Conservation (phyloP, 139 green algal species). For the Deuterostichococcus epilithicus region DNA sequence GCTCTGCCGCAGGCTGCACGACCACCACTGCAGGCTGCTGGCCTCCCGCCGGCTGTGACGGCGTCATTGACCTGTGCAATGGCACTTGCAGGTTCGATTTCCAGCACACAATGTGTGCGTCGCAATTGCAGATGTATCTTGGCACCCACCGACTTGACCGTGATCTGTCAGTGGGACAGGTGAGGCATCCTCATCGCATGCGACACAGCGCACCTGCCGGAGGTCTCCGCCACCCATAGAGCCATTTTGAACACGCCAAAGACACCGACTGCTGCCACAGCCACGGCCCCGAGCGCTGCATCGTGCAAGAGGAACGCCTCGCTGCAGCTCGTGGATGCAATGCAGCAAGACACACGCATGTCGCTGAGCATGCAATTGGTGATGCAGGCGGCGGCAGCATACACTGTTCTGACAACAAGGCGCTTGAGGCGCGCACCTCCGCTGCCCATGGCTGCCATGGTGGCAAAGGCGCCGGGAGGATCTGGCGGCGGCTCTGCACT, state of each 20-base stretch:
- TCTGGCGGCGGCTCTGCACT: conserved; percentile 13
- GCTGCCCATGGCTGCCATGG: conserved; percentile 41
- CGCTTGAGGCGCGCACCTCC: conserved; percentile 39
- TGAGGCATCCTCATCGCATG: background rate
- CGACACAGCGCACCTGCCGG: conserved; percentile 15
- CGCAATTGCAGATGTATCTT: too few species aligned
- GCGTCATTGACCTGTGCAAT: background rate
- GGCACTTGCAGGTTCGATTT: too few species aligned
- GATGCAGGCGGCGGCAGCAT: too few species aligned
- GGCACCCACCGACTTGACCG: too few species aligned
- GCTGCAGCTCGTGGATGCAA: too few species aligned
- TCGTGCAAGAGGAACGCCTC: too few species aligned
- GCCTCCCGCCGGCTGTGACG: too few species aligned
- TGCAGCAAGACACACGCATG: too few species aligned
- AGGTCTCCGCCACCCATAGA: conserved; percentile 32
- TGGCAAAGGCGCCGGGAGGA: conserved; percentile 34
- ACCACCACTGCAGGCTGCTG: background rate
- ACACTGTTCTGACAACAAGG: too few species aligned
- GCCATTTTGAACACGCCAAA: conserved; percentile 53
- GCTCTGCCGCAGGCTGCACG: background rate
- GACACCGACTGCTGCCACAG: conserved; percentile 41
- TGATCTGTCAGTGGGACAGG: too few species aligned
- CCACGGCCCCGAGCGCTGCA: conserved; percentile 42
- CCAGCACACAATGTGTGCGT: background rate
- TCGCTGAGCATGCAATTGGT: too few species aligned